Percentiles rank a stretch among this genome's conserved stretches.
Evolutionary conservation across 2,329 filamentous ascomycete genomes (phyloP).

Genomic region (Aureobasidium sp.): DNA sequence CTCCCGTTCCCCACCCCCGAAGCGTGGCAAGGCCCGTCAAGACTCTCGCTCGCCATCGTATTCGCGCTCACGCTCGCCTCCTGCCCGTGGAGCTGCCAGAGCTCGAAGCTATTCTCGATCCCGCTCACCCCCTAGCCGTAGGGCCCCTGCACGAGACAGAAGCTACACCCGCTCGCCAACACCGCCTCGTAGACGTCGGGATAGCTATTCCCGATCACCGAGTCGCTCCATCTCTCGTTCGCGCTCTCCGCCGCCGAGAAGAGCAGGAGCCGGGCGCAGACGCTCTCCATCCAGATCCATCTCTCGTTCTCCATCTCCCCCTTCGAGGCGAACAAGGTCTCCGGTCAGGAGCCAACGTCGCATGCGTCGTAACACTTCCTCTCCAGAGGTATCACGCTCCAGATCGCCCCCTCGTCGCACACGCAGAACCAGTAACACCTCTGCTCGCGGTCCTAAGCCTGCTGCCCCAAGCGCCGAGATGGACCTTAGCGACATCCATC

Average conservation of each 20-base stretch:
- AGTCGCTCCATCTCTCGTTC: background rate
- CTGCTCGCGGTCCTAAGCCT: background rate
- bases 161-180: slow-evolving; percentile 15
- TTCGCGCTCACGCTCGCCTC: slow-evolving; percentile 20
- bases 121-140: slow-evolving; percentile 18
- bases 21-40: slow-evolving; percentile 19
- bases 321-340: slow-evolving; percentile 15
- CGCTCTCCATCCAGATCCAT: slow-evolving; percentile 12
- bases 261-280: slow-evolving; percentile 12
- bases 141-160: slow-evolving; percentile 6
- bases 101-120: slow-evolving; percentile 19
- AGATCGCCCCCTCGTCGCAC: slow-evolving; percentile 8
- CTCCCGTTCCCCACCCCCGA: slow-evolving; percentile 21
- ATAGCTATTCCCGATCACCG: background rate
- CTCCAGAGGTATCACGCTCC: slow-evolving; percentile 10
- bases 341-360: slow-evolving; percentile 4
- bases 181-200: slow-evolving; percentile 9
- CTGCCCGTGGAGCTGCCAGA: slow-evolving; percentile 19
- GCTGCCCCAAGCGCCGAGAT: slow-evolving; percentile 15
- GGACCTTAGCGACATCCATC: slow-evolving; percentile 31
- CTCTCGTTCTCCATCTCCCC: slow-evolving; percentile 14
- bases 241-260: slow-evolving; percentile 8
- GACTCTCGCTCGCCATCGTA: slow-evolving; percentile 18
- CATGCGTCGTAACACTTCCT: slow-evolving; percentile 10
- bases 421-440: slow-evolving; percentile 1